These are phyloP conservation scores for Colletotrichum truncatum DNA, from an alignment of 2,329 filamentous ascomycete species.

Conservation along the genomic window DNA sequence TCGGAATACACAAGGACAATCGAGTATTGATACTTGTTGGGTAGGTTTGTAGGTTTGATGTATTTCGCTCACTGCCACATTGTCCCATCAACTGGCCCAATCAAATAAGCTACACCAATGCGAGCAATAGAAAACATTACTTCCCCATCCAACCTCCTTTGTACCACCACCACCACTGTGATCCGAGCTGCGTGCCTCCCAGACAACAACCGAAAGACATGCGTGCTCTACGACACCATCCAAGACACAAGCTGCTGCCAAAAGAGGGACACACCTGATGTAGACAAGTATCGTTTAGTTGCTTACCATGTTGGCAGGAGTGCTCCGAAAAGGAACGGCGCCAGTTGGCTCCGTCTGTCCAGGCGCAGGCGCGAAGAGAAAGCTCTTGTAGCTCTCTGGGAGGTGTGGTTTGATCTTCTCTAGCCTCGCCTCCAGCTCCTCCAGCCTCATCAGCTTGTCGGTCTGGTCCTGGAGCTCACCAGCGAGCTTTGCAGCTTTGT, in stretches of 20 bases:
- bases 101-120: neutral
- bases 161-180: neutral
- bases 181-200: neutral
- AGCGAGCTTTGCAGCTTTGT: neutral
- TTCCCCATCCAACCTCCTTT: neutral
- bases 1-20: neutral
- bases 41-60: no score
- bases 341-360: neutral
- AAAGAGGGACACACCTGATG: neutral
- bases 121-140: neutral
- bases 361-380: neutral
- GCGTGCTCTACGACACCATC: neutral
- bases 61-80: neutral
- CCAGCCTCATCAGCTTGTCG: neutral
- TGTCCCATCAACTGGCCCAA: conserved; percentile 8
- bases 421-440: neutral
- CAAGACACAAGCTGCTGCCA: neutral
- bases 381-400: neutral
- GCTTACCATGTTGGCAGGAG: neutral
- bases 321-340: neutral
- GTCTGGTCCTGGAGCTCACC: neutral
- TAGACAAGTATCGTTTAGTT: neutral
- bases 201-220: neutral
- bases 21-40: no score
- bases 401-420: neutral